Percentiles rank a stretch among this genome's conserved stretches.
Conservation (phyloP, 1,284 basidiomycete species). For the Malassezia slooffiae region DNA sequence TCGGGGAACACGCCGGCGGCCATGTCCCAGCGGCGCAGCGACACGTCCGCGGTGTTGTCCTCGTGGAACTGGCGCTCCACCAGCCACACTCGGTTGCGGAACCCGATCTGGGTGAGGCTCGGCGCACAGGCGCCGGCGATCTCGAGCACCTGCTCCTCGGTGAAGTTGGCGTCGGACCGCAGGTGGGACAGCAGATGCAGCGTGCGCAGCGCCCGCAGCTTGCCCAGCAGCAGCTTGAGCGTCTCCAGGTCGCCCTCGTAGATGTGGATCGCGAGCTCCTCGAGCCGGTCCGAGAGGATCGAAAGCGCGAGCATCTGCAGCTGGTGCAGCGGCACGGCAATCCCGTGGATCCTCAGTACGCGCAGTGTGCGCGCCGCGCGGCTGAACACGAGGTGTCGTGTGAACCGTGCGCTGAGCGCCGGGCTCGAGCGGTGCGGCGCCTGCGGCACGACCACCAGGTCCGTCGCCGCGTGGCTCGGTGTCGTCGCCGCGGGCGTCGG, state of each 20-base stretch:
- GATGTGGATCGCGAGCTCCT: conserved; percentile 37
- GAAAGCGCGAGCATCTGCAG: conserved; percentile 19
- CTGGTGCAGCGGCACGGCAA: conserved; percentile 31
- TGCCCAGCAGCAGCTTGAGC: conserved; percentile 17
- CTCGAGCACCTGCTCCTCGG: background rate
- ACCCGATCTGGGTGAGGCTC: conserved; percentile 32
- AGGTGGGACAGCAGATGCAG: conserved; percentile 28
- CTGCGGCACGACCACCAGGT: background rate
- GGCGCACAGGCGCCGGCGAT: conserved; percentile 8
- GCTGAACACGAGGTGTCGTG: conserved; percentile 16
- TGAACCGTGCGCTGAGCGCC: conserved; percentile 13
- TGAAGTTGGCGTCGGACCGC: background rate
- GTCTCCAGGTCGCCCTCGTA: conserved; percentile 30
- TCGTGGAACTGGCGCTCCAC: conserved; percentile 15
- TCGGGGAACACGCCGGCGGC: conserved; percentile 29
- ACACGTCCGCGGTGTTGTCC: conserved; percentile 1
- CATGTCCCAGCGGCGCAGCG: conserved; percentile 30
- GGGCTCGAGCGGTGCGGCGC: background rate
- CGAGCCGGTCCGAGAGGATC: conserved; percentile 16
- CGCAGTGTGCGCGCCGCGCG: conserved; percentile 19
- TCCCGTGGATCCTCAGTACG: conserved; percentile 30
- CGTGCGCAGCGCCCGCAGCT: conserved; percentile 19
- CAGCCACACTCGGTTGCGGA: conserved; percentile 41
- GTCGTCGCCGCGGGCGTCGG: background rate
- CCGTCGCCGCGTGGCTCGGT: conserved; percentile 1